Evolutionary conservation across 768 basidiomycete genomes (phyloP).

Genomic region (Mycena latifolia): DNA sequence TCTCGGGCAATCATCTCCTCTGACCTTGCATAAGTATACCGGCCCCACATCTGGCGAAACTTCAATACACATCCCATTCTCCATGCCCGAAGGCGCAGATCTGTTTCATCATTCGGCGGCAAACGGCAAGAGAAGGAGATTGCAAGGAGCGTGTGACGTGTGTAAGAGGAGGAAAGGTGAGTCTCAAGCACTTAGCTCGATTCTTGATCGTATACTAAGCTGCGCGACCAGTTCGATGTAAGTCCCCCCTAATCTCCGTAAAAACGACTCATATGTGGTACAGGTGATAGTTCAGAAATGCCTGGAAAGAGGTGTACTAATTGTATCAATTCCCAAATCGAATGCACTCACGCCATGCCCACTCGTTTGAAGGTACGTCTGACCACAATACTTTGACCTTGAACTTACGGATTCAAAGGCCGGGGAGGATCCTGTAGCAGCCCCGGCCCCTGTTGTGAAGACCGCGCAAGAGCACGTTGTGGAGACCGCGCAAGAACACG

Average conservation of each 20-base stretch:
- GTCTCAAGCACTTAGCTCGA: no score
- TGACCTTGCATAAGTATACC: no score
- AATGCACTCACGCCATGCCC: slow-evolving; percentile 72
- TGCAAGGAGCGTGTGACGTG: no score
- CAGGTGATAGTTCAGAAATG: slow-evolving; percentile 71
- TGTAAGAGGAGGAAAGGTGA: slow-evolving; percentile 15
- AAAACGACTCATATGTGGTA: neutral
- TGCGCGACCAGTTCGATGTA: slow-evolving; percentile 21
- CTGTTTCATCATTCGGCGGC: no score
- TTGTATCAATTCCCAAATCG: slow-evolving; percentile 57
- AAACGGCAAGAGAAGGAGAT: no score
- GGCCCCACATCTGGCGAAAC: no score
- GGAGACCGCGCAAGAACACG: slow-evolving; percentile 24
- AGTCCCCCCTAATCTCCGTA: neutral
- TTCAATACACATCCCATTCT: no score
- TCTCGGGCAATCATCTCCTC: no score
- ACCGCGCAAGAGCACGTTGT: no score
- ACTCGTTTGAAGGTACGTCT: slow-evolving; percentile 61
- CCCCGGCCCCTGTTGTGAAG: neutral
- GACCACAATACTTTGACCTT: neutral
- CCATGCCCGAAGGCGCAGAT: no score
- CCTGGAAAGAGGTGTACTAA: slow-evolving; percentile 67
- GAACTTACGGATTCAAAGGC: neutral
- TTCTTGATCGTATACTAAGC: neutral
- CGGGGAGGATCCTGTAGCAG: neutral